Conservation (phyloP, 2,329 filamentous ascomycete species). For the Cyphellophora attinorum region DNA sequence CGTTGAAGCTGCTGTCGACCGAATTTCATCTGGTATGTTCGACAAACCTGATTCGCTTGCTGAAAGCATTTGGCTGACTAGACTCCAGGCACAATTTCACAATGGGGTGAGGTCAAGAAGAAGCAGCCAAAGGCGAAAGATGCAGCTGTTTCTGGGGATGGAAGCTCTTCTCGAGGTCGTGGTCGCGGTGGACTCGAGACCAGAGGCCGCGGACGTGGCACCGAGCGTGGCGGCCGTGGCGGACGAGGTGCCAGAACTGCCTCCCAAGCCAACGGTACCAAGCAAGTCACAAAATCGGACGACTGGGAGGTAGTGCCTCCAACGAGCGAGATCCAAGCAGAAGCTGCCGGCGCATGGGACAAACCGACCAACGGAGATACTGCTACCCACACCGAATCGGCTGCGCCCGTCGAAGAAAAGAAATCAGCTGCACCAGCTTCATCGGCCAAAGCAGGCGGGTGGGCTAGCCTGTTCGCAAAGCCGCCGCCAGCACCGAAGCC, state of each 20-base stretch:
- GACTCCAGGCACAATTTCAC: slow-evolving; percentile 40
- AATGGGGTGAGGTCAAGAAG: slow-evolving; percentile 45
- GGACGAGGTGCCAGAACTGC: slow-evolving; percentile 35
- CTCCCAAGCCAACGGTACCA: slow-evolving; percentile 33
- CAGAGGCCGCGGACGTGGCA: slow-evolving; percentile 35
- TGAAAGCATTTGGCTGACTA: too few species aligned
- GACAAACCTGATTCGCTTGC: too few species aligned
- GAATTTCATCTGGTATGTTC: slow-evolving; percentile 38
- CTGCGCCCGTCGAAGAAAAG: slow-evolving; percentile 16
- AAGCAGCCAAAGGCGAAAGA: slow-evolving; percentile 41
- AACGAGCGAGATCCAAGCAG: slow-evolving; percentile 1
- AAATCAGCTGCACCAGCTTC: slow-evolving; percentile 13
- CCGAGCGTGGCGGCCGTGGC: slow-evolving; percentile 34
- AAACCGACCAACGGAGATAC: slow-evolving; percentile 13
- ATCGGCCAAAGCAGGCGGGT: slow-evolving; percentile 27
- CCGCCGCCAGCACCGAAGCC: slow-evolving; percentile 43
- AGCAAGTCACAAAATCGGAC: slow-evolving; percentile 17
- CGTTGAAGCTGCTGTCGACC: slow-evolving; percentile 39
- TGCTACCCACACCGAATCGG: slow-evolving; percentile 19
- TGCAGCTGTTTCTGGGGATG: slow-evolving; percentile 24
- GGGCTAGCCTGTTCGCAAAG: slow-evolving; percentile 70
- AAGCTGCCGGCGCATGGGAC: slow-evolving; percentile 21
- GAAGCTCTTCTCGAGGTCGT: slow-evolving; percentile 29
- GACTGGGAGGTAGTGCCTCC: slow-evolving; percentile 11
- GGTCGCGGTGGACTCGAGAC: slow-evolving; percentile 37